Evolutionary conservation across 495 filamentous ascomycete genomes (phyloP).

Genomic region (Penicillium robsamsonii): DNA sequence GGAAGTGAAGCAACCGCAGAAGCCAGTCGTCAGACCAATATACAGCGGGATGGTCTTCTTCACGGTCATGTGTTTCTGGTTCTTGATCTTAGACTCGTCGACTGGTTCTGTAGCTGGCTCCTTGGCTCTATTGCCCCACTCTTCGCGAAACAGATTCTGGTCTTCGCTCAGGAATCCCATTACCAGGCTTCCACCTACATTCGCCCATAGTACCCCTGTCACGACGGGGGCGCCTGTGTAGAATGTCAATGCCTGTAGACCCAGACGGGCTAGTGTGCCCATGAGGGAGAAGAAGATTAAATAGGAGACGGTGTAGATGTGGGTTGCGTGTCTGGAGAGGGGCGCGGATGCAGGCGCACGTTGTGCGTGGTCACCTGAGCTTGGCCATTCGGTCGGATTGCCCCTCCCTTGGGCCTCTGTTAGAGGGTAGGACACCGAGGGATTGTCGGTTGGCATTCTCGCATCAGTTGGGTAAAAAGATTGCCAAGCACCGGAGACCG

Average conservation of each 20-base stretch:
- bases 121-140: slow-evolving; percentile 48
- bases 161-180: slow-evolving; percentile 89
- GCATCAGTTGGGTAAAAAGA: background rate
- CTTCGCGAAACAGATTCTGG: slow-evolving; percentile 66
- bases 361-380: background rate
- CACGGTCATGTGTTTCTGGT: slow-evolving; percentile 38
- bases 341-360: slow-evolving; percentile 7
- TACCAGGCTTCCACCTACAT: slow-evolving; percentile 77
- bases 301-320: slow-evolving; percentile 76
- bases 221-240: slow-evolving; percentile 76
- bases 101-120: slow-evolving; percentile 14
- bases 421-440: slow-evolving; percentile 17
- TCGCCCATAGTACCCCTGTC: slow-evolving; percentile 82
- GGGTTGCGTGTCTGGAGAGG: slow-evolving; percentile 58
- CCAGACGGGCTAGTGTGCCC: slow-evolving; percentile 82
- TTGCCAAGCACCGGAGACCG: slow-evolving; percentile 10
- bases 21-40: slow-evolving; percentile 88
- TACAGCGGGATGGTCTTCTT: slow-evolving; percentile 89
- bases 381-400: slow-evolving; percentile 8
- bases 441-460: no score
- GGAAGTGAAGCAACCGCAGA: slow-evolving; percentile 89
- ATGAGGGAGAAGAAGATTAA: slow-evolving; percentile 84
- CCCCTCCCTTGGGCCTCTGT: background rate
- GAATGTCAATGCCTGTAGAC: slow-evolving; percentile 74
- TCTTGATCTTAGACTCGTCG: slow-evolving; percentile 9